Conservation (phyloP, 345 rosid genomes). For the Corymbia maculata region DNA sequence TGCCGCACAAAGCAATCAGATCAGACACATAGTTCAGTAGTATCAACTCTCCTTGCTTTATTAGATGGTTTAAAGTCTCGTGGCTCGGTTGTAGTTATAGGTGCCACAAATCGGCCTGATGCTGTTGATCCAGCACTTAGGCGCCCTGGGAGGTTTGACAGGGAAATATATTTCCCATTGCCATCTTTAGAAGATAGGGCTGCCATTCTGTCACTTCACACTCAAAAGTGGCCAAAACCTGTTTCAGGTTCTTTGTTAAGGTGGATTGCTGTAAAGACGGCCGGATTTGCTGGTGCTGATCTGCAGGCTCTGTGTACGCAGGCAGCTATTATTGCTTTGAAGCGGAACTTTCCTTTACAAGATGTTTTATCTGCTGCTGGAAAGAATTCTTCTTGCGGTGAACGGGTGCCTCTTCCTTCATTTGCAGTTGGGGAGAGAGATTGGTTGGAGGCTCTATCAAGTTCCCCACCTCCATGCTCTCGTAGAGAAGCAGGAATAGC, state of each 20-base stretch:
- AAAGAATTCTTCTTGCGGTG: slow-evolving; percentile 31
- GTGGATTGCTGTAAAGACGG: slow-evolving; percentile 81
- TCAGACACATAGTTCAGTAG: slow-evolving; percentile 98
- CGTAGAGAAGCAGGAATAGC: slow-evolving; percentile 94
- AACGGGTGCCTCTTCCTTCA: slow-evolving; percentile 67
- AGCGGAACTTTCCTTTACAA: slow-evolving; percentile 91
- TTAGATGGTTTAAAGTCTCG: slow-evolving; percentile 95
- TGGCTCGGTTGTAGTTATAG: slow-evolving; percentile 97
- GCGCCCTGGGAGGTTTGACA: slow-evolving; percentile 97
- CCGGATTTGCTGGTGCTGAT: slow-evolving; percentile 98
- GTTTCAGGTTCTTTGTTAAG: slow-evolving; percentile 67
- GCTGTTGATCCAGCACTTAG: slow-evolving; percentile 97
- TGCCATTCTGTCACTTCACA: slow-evolving; percentile 87
- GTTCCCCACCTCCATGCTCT: slow-evolving; percentile 91
- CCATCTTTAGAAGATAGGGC: slow-evolving; percentile 83
- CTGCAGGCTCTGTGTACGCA: slow-evolving; percentile 96
- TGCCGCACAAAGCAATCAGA: slow-evolving; percentile 86
- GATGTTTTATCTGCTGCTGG: slow-evolving; percentile 67
- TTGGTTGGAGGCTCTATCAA: slow-evolving; percentile 92
- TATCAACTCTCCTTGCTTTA: slow-evolving; percentile 90
- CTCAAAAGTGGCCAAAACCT: slow-evolving; percentile 89
- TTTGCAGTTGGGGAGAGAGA: slow-evolving; percentile 84
- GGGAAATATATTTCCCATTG: slow-evolving; percentile 91
- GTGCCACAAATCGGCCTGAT: slow-evolving; percentile 98
- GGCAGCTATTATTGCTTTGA: slow-evolving; percentile 80